Percentiles rank a stretch among this genome's conserved stretches.
phyloP scores from a whole-genome alignment of 805 yeast genomes.

The Lipomyces sp. region DNA sequence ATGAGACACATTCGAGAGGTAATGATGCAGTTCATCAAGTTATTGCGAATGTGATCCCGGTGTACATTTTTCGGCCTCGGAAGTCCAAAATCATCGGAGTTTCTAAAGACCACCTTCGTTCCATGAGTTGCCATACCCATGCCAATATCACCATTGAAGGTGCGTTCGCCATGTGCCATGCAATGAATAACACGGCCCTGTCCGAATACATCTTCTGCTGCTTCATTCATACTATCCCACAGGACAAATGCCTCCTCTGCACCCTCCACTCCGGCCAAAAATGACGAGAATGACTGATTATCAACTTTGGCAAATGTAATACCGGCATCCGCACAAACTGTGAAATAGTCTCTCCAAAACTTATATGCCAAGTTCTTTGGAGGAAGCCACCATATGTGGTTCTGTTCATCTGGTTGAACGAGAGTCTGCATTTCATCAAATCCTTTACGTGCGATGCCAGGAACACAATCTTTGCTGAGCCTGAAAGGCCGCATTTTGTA shows the following conservation, averaged over 20 bases:
- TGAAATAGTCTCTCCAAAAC: conserved; percentile 14
- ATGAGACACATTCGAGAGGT: conserved; percentile 11
- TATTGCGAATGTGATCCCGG: conserved; percentile 7
- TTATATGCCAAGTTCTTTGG: conserved; percentile 9
- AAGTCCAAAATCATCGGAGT: conserved; percentile 14
- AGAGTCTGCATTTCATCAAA: background rate
- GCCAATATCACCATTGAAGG: conserved; percentile 12
- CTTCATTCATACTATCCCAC: conserved; percentile 11
- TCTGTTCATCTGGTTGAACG: conserved; percentile 6
- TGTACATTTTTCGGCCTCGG: conserved; percentile 10
- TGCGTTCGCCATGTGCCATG: conserved; percentile 19
- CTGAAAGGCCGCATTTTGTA: conserved; percentile 1
- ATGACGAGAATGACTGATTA: conserved; percentile 6
- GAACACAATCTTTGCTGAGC: conserved; percentile 3
- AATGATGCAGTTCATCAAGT: conserved; percentile 11
- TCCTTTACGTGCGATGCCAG: background rate
- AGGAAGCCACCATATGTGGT: conserved; percentile 17
- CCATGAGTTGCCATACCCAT: conserved; percentile 8
- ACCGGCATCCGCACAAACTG: conserved; percentile 7
- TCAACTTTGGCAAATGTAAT: conserved; percentile 12
- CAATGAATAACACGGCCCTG: conserved; percentile 10
- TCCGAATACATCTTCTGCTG: conserved; percentile 11
- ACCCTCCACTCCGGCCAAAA: conserved; percentile 12
- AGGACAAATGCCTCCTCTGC: conserved; percentile 16
- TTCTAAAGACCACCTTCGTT: conserved; percentile 4